phyloP scores from a whole-genome alignment of 257 asterid genomes.

The Jacaranda copaia region DNA sequence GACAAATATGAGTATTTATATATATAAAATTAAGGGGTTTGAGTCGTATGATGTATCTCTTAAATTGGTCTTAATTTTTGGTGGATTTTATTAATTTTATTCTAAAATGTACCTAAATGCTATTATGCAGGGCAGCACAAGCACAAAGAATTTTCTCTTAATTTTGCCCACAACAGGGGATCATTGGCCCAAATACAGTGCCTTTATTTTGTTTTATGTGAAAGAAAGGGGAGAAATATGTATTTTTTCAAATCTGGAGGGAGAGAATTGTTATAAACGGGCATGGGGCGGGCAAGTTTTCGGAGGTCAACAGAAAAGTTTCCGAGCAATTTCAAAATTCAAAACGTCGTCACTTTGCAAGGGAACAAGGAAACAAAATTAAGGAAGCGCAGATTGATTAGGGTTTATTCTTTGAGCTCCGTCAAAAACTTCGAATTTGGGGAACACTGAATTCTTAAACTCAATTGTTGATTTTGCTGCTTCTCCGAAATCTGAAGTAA shows the following conservation, averaged over 20 bases:
- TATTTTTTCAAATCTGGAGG: background rate
- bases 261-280: background rate
- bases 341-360: constrained; percentile 27
- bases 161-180: background rate
- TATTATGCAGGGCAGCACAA: no score
- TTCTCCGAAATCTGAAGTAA: constrained; percentile 18
- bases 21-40: no score
- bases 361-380: background rate
- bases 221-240: background rate
- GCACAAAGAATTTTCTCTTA: background rate
- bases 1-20: no score
- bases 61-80: no score
- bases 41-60: no score
- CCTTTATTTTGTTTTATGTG: no score
- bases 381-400: constrained; percentile 8
- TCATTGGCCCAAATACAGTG: no score
- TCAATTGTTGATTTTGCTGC: constrained; percentile 16
- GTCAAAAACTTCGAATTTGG: constrained; percentile 24
- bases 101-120: no score
- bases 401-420: constrained; percentile 33
- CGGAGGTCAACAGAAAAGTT: background rate
- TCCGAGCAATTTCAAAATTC: background rate
- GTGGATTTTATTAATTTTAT: no score
- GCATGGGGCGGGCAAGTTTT: background rate
- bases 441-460: constrained; percentile 13